Conservation (phyloP, 306 rosid species). For the Acacia acuminata region DNA sequence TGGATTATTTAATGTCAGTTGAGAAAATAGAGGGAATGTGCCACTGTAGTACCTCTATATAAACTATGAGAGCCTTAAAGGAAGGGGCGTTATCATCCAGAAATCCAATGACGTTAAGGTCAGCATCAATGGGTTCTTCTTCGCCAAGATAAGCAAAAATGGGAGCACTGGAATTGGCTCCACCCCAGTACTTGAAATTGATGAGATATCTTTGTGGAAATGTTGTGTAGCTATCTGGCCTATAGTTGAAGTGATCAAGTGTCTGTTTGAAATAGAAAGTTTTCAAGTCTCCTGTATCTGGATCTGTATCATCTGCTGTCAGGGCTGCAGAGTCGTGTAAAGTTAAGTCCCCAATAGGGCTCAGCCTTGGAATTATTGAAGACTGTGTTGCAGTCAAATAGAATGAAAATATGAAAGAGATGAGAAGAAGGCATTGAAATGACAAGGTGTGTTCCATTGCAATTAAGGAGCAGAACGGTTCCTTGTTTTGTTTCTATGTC, state of each 20-base stretch:
- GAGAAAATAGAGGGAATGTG: not conserved
- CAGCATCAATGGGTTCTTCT: slow-evolving; percentile 49
- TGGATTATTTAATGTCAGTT: not conserved
- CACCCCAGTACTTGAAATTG: slow-evolving; percentile 64
- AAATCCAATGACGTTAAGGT: slow-evolving; percentile 39
- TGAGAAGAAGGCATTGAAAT: slow-evolving; percentile 30
- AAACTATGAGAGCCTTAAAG: slow-evolving; percentile 54
- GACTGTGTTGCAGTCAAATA: slow-evolving; percentile 30
- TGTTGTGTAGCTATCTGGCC: slow-evolving; percentile 56
- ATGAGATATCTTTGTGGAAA: slow-evolving; percentile 60
- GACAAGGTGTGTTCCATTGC: slow-evolving; percentile 10
- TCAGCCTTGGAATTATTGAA: slow-evolving; percentile 50
- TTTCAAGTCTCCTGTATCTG: slow-evolving; percentile 25
- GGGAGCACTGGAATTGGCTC: slow-evolving; percentile 52
- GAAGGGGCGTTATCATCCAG: slow-evolving; percentile 50
- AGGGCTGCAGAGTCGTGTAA: slow-evolving; percentile 12
- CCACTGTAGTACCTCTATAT: slow-evolving; percentile 54
- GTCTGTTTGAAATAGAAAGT: slow-evolving; percentile 58
- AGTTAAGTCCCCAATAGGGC: slow-evolving; percentile 38
- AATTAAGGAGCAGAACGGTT: slow-evolving; percentile 1
- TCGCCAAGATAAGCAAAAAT: slow-evolving; percentile 62
- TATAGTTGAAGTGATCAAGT: slow-evolving; percentile 70
- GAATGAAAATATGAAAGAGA: slow-evolving; percentile 29
- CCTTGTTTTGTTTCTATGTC: not conserved
- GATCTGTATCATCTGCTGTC: not conserved